Evolutionary conservation across 2,329 filamentous ascomycete species (phyloP), one percentile per base, ranked within the genome.

Genomic region (Nemania diffusa): DNA sequence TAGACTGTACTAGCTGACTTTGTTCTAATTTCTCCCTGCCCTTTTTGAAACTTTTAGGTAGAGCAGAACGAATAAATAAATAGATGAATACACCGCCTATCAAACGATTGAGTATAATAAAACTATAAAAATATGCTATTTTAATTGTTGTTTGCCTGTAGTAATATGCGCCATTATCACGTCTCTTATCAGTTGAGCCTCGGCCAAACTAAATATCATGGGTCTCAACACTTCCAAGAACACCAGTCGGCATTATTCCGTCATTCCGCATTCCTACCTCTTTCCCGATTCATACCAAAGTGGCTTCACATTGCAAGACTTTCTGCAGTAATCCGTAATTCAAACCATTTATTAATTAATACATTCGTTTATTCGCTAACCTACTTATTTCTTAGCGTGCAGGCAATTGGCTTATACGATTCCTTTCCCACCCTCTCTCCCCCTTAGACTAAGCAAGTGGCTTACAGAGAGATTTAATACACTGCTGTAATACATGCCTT

Each of bases 401-500:
- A n/a, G n/a, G 40, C 40, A 5, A 44, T 44, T 44, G 29, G 9
- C 9, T 4, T 44, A n/a, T 15, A 5, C 15, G 13, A 13, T 44
- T 20, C 15, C 15, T 44, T 5, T 15, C 17, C 34, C 34, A 3
- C 34, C 34, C 5, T 13, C 32, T 44, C 40, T 11, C 15, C 7
- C 42, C 42, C 7, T 6, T 11, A 11, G 20, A 46, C 17, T 6
- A n/a, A n/a, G n/a, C n/a, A n/a, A n/a, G n/a, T n/a, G n/a, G n/a
- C n/a, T n/a, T 32, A 9, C 29, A 32, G 9, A 9, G 5, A 32
- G 29, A 32, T 32, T 5, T 32, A 32, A 37, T 5, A 44, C 46
- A 20, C 17, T 8, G 26, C 7, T 26, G 15, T 27, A 17, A 26
- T 27, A 17, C 56, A 78, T 78, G 75, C 68, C 75, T 52, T 65